Evolutionary conservation across 768 basidiomycete genomes (phyloP), one percentile per base, ranked within the genome.

Genomic region (Panaeolus cyanescens): DNA sequence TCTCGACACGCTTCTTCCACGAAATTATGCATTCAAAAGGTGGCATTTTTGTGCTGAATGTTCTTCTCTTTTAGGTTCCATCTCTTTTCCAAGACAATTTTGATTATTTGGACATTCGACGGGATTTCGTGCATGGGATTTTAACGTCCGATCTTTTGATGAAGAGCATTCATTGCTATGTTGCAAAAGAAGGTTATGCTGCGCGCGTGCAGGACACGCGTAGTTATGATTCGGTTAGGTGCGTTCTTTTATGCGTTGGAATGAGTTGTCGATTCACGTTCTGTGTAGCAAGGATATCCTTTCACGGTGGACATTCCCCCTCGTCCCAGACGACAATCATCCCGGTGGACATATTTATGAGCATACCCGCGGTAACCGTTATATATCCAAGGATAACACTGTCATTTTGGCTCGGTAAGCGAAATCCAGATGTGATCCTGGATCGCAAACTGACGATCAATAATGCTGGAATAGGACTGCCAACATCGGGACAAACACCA

Each of bases 61-160:
- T 30, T 56, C 19, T 17, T n/a, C n/a, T 60, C n/a, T 58, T 55
- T 13, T 67, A 97, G 91, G 92, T 99, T 34, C 95, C 95, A 1
- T 96, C 96, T 1, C 73, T 98, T 4, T 99, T 99, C 78, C 95
- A 96, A 72, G 97, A 99, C 77, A 99, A 99, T 76, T 99, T 99
- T 70, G 97, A 99, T 76, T 98, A 96, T 70, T 87, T 88, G 13
- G 94, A 96, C 75, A 84, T 99, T 62, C 87, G 95, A 60, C 82
- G 87, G 65, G 95, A 99, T 75, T 97, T 99, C 68, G 91, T 98
- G 15, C 92, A 93, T 70, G 96, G 96, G 17, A 85, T 99, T 53
- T 81, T 99, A 65, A 96, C 93, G 0, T 96, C 94, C 13, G 97
- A 99, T 74, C 74, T 99, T 33, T 82, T 98, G 40, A 94, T 93